A percentile compares a stretch with the other conserved stretches of the same genome.
Conservation (phyloP, 2,329 filamentous ascomycete genomes). For the Diaporthe sp. region DNA sequence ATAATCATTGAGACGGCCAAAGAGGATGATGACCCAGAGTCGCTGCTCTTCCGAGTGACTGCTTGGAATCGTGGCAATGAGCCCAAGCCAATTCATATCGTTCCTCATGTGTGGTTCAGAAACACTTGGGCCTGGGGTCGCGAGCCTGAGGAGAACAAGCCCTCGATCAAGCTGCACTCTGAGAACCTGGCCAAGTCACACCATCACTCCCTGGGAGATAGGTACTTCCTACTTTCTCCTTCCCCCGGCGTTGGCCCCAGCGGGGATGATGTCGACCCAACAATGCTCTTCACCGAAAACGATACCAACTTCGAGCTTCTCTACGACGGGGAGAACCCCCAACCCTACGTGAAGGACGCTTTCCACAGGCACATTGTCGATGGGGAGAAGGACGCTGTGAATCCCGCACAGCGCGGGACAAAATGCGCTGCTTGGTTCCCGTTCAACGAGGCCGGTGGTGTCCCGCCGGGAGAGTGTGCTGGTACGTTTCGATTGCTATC, state of each 20-base stretch:
- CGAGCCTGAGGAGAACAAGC: conserved; percentile 82
- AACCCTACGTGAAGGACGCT: conserved; percentile 92
- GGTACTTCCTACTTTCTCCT: conserved; percentile 87
- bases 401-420: conserved; percentile 84
- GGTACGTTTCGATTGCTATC: conserved; percentile 72
- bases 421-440: conserved; percentile 93
- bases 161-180: conserved; percentile 76
- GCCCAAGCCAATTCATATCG: conserved; percentile 89
- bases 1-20: conserved; percentile 98
- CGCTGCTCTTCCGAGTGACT: conserved; percentile 93
- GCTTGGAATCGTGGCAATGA: conserved; percentile 96
- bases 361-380: conserved; percentile 92
- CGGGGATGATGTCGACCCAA: conserved; percentile 86
- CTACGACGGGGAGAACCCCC: conserved; percentile 83
- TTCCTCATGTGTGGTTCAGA: conserved; percentile 96
- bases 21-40: conserved; percentile 90
- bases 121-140: conserved; percentile 98
- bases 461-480: conserved; percentile 91
- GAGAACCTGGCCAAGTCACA: conserved; percentile 81
- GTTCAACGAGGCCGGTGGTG: conserved; percentile 91
- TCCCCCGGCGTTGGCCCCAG: conserved; percentile 87
- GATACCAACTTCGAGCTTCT: conserved; percentile 88
- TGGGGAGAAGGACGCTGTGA: conserved; percentile 83
- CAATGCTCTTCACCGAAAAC: conserved; percentile 94
- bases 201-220: conserved; percentile 84